These are phyloP conservation scores for Neurospora sp. DNA, from an alignment of 495 filamentous ascomycete species.

Conservation along the genomic window DNA sequence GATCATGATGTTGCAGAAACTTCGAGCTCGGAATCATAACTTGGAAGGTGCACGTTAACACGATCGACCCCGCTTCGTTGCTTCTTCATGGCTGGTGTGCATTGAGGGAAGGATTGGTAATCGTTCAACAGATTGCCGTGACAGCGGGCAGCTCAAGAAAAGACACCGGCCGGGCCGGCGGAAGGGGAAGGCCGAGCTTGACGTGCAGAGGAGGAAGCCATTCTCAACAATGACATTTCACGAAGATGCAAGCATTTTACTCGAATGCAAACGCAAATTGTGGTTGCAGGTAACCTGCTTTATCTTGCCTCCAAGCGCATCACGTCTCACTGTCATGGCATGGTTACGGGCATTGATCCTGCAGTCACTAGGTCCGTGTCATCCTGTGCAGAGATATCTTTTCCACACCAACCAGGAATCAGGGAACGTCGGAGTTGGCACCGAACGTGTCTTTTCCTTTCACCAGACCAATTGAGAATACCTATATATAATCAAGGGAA, in stretches of 20 bases:
- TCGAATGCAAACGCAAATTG: too few species aligned
- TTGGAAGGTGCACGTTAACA: background rate
- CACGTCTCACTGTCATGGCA: too few species aligned
- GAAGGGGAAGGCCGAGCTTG: too few species aligned
- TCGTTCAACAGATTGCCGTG: too few species aligned
- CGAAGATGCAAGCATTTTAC: too few species aligned
- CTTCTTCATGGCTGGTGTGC: background rate
- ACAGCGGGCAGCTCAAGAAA: too few species aligned
- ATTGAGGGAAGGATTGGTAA: background rate
- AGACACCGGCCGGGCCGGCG: too few species aligned
- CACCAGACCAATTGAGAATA: background rate
- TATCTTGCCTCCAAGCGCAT: background rate
- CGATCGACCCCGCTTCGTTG: background rate
- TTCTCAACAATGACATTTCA: too few species aligned
- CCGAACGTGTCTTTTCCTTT: background rate
- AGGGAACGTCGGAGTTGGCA: background rate
- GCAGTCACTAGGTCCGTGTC: background rate
- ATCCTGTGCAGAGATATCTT: background rate
- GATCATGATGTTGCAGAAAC: too few species aligned
- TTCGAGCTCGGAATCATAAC: background rate
- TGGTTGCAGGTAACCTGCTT: background rate
- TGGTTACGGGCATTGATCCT: too few species aligned
- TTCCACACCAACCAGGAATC: background rate
- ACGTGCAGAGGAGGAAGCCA: too few species aligned
- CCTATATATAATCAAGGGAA: background rate